phyloP scores from a whole-genome alignment of 768 basidiomycete genomes.

The Albatrellus ellisii region DNA sequence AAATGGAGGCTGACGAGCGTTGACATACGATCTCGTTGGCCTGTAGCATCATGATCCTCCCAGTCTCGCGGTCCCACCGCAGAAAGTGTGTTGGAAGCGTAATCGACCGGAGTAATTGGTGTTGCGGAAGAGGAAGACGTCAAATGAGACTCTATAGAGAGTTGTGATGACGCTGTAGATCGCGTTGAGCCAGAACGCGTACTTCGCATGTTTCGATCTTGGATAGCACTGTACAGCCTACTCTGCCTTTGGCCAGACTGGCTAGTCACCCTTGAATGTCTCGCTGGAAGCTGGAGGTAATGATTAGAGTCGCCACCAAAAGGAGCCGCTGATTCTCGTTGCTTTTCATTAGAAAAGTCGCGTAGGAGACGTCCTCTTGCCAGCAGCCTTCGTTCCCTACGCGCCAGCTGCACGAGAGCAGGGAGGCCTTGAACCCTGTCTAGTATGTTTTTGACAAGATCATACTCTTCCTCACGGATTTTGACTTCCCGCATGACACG shows the following conservation, averaged over 20 bases:
- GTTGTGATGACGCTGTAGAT: slow-evolving; percentile 9
- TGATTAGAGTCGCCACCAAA: neutral
- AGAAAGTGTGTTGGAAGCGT: too few species aligned
- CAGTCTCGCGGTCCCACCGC: slow-evolving; percentile 3
- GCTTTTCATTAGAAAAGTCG: slow-evolving; percentile 22
- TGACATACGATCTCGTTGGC: neutral
- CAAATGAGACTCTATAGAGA: slow-evolving; percentile 8
- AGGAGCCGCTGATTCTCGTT: neutral
- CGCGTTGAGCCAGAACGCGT: slow-evolving; percentile 10
- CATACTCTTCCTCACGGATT: slow-evolving; percentile 74
- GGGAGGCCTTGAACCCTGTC: slow-evolving; percentile 48
- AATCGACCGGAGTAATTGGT: neutral
- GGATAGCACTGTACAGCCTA: slow-evolving; percentile 8
- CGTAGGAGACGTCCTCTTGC: slow-evolving; percentile 48
- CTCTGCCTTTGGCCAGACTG: slow-evolving; percentile 5
- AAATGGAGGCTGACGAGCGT: neutral
- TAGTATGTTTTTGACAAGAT: slow-evolving; percentile 49
- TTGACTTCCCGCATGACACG: slow-evolving; percentile 79
- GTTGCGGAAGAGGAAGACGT: neutral
- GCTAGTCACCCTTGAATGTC: neutral
- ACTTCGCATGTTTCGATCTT: slow-evolving; percentile 1
- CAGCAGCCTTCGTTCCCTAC: slow-evolving; percentile 62
- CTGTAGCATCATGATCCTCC: neutral
- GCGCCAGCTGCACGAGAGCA: slow-evolving; percentile 38
- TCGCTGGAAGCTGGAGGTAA: slow-evolving; percentile 1